Evolutionary conservation across 1,139 yeast species (phyloP), one percentile per base, ranked within the genome.

Genomic region (Meyerozyma athensensis): DNA sequence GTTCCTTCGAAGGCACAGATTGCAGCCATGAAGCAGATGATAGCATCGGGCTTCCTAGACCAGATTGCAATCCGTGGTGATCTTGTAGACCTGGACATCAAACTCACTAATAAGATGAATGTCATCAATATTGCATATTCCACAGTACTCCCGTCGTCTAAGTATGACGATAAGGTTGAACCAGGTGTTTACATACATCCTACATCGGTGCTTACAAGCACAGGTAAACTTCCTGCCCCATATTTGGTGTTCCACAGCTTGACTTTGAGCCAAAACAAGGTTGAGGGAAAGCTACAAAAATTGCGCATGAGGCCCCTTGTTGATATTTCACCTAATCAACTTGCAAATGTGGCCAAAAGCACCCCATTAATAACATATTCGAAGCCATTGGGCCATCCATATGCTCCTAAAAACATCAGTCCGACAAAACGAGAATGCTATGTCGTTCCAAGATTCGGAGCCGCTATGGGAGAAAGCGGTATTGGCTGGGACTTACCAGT

Each of bases 401-500:
- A 86, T 51, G 95, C 89, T 2, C 95, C 95, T 1, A 82, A 81
- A 51, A 66, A 70, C 46, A 52, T 86, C 13, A 63, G 77, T 2
- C 65, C 85, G 0, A 75, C 79, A 1, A 81, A 78, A 48, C 66
- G 97, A 48, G 92, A 85, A 51, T 86, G 95, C 48, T 89, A 87
- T 61, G 96, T 90, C 18, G 82, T 89, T 33, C 97, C 97, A 1
- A 64, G 96, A 39, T 80, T 86, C 55, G 97, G 97, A 8, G 90
- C 95, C 8, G 74, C 81, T 6, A 68, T 83, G 31, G 95, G 95
- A 4, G 74, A 81, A 24, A 96, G 95, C 20, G 86, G 89, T 18
- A 72, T 85, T 19, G 96, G 96, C 7, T 90, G 96, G 95, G 97
- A 90, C 52, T 63, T 90, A 36, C 95, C 96, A 4, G 95, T 87